These are phyloP conservation scores for Microbotryomycetes sp. DNA, from an alignment of 1,284 basidiomycete species.

Conservation along the genomic window DNA sequence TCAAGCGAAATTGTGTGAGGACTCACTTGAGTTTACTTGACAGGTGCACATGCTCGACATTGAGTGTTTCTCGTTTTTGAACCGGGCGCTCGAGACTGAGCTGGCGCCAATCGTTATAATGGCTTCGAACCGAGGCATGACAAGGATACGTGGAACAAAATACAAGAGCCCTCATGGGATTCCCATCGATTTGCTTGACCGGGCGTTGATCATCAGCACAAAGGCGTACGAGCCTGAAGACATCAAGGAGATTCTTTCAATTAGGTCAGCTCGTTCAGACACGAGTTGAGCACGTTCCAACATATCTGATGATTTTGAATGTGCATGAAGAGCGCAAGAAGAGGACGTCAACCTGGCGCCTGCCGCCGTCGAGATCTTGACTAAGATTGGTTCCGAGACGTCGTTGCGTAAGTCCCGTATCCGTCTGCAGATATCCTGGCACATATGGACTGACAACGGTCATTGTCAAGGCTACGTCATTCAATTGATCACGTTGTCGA, in stretches of 20 bases:
- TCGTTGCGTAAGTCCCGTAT: constrained; percentile 26
- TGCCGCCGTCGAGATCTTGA: constrained; percentile 76
- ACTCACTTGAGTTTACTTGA: constrained; percentile 62
- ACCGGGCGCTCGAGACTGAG: constrained; percentile 89
- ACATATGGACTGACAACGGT: background rate
- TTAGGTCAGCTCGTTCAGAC: constrained; percentile 53
- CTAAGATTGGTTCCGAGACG: constrained; percentile 47
- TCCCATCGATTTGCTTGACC: constrained; percentile 87
- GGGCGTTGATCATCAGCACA: constrained; percentile 91
- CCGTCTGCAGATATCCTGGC: constrained; percentile 20
- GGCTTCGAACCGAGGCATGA: constrained; percentile 94
- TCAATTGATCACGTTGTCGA: constrained; percentile 44
- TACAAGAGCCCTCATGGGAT: constrained; percentile 91
- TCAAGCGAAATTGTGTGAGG: background rate
- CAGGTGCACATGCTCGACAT: constrained; percentile 99
- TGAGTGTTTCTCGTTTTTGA: constrained; percentile 97
- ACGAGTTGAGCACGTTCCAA: background rate
- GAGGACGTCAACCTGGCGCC: constrained; percentile 83
- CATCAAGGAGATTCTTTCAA: constrained; percentile 83
- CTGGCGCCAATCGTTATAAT: constrained; percentile 93
- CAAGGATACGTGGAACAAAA: constrained; percentile 89
- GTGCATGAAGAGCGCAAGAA: constrained; percentile 66
- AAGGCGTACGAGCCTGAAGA: constrained; percentile 79
- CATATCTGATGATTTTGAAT: background rate
- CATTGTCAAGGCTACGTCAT: constrained; percentile 40